Percentiles rank a stretch among this genome's conserved stretches.
These are phyloP conservation scores for Crithidia acanthocephali DNA, from an alignment of 208 protist species.

Conservation along the genomic window DNA sequence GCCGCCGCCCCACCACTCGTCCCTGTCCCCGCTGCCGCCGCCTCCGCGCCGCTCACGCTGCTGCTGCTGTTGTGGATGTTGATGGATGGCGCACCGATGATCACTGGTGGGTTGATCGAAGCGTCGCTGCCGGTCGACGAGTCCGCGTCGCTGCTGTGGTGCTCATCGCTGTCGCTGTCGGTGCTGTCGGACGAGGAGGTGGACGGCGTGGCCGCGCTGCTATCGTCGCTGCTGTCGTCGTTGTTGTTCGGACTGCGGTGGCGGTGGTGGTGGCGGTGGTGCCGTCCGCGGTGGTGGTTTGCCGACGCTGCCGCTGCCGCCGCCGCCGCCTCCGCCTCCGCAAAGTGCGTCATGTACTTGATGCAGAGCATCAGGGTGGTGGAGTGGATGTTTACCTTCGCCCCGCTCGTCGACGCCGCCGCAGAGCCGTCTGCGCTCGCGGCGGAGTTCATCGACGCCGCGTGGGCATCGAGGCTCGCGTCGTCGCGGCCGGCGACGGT, in stretches of 20 bases:
- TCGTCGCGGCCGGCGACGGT: slow-evolving; percentile 3
- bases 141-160: slow-evolving; percentile 6
- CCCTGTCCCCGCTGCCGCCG: not conserved
- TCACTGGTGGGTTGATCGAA: slow-evolving; percentile 6
- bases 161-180: slow-evolving; percentile 1
- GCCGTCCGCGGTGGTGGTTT: not conserved
- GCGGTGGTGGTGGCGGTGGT: not conserved
- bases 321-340: slow-evolving; percentile 20
- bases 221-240: slow-evolving; percentile 3
- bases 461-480: not conserved
- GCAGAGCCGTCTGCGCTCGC: not conserved
- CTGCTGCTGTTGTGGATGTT: not conserved
- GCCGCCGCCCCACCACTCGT: not conserved
- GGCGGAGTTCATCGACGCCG: not conserved
- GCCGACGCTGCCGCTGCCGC: slow-evolving; percentile 7
- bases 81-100: not conserved
- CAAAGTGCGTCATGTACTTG: slow-evolving; percentile 50
- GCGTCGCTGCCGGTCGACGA: slow-evolving; percentile 13
- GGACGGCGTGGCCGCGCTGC: slow-evolving; percentile 9
- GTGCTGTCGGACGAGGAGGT: slow-evolving; percentile 6
- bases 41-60: not conserved
- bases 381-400: slow-evolving; percentile 16
- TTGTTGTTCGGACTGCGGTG: slow-evolving; percentile 2
- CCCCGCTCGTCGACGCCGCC: no score
- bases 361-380: slow-evolving; percentile 40